Conservation (phyloP, 371 early-diverging fungal species). For the Fennellomyces sp. region DNA sequence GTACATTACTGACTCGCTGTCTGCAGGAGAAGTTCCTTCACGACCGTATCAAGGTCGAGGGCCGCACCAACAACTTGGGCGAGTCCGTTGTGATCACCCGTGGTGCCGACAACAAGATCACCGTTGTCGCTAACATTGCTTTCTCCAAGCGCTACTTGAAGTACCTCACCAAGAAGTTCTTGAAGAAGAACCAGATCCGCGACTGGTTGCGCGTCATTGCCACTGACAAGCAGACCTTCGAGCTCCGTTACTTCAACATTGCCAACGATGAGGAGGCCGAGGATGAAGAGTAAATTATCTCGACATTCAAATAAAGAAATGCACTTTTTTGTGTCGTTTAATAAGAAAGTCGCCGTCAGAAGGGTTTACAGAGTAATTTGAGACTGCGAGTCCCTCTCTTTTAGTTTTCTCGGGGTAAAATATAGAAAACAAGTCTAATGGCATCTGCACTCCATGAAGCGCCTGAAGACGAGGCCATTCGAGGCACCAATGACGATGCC, state of each 20-base stretch:
- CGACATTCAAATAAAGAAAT: no score
- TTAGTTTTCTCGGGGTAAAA: no score
- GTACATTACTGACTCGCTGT: background rate
- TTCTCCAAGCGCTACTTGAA: slow-evolving; percentile 99
- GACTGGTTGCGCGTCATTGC: slow-evolving; percentile 98
- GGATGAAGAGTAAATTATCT: slow-evolving; percentile 58
- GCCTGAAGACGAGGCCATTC: slow-evolving; percentile 64
- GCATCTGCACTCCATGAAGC: slow-evolving; percentile 8
- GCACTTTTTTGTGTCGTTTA: no score
- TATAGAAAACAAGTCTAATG: no score
- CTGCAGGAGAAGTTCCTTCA: slow-evolving; percentile 90
- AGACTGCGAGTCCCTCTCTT: no score
- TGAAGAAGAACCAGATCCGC: slow-evolving; percentile 98
- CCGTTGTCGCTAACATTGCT: slow-evolving; percentile 75
- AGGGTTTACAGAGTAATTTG: no score
- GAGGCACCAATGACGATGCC: slow-evolving; percentile 91
- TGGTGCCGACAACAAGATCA: slow-evolving; percentile 73
- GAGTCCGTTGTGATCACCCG: slow-evolving; percentile 87
- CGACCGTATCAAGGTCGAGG: slow-evolving; percentile 97
- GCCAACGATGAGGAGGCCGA: slow-evolving; percentile 85
- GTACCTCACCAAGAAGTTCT: slow-evolving; percentile 99
- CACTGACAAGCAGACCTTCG: slow-evolving; percentile 88
- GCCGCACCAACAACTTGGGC: slow-evolving; percentile 95
- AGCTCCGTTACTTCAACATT: slow-evolving; percentile 96
- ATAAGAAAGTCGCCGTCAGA: no score